Conservation (phyloP, 805 yeast species). For the Wickerhamiella alocasiicola region DNA sequence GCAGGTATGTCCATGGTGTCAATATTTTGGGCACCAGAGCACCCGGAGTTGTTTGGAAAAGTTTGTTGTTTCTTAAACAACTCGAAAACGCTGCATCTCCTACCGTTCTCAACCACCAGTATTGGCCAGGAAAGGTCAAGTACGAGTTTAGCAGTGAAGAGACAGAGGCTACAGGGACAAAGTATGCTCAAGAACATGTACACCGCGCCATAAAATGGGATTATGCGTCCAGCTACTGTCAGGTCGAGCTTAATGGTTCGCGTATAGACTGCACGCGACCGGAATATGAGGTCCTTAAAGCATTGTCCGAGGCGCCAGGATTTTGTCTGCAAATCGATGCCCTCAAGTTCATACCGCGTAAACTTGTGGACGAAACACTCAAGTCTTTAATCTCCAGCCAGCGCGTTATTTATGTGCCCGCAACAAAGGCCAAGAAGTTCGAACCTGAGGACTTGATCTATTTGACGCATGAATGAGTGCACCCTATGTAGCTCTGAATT, state of each 20-base stretch:
- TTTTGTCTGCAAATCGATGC: neutral
- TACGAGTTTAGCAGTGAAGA: neutral
- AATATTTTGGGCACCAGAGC: neutral
- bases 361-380: neutral
- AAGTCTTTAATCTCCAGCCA: neutral
- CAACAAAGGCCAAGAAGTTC: neutral
- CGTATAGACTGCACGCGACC: neutral
- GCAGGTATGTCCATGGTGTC: constrained; percentile 1
- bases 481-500: too few relatives aligned
- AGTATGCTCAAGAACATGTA: neutral
- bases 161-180: neutral
- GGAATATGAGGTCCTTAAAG: neutral
- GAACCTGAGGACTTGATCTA: neutral
- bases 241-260: neutral
- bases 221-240: neutral
- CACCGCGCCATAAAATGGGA: constrained; percentile 3
- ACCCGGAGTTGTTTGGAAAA: neutral
- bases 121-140: constrained; percentile 1
- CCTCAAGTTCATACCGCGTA: neutral
- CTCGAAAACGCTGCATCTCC: neutral
- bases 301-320: neutral
- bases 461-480: constrained; percentile 2
- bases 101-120: neutral
- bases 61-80: neutral
- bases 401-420: constrained; percentile 1